Evolutionary conservation across 225 moss, liverwort and hornwort genomes (phyloP).

Genomic region (Asterella californica): DNA sequence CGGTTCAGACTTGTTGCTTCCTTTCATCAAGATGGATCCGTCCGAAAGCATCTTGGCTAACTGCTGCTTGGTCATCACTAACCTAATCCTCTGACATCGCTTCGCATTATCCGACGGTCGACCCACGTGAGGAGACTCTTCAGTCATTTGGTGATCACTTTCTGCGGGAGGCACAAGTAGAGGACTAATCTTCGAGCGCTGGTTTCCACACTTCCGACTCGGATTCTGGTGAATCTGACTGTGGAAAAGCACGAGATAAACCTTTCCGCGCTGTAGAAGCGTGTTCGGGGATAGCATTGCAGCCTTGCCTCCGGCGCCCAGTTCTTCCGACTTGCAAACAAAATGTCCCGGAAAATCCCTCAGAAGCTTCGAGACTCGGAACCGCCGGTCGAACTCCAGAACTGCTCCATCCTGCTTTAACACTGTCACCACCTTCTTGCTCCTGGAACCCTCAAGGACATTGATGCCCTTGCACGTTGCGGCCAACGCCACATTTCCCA

Average conservation of each 20-base stretch:
- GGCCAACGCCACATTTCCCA: conserved; percentile 4
- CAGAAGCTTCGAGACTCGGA: conserved; percentile 13
- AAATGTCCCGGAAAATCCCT: conserved; percentile 9
- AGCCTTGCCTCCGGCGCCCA: not conserved
- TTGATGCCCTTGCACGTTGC: not conserved
- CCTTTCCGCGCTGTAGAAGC: conserved; percentile 5
- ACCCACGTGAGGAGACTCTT: not conserved
- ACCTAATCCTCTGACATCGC: not conserved
- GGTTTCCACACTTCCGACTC: not conserved
- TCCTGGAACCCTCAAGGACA: not conserved
- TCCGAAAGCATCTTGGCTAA: conserved; percentile 3
- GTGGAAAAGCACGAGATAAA: conserved; percentile 12
- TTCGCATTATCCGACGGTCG: not conserved
- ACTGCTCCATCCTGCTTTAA: conserved; percentile 10
- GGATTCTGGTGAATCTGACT: not conserved
- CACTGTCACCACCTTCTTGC: conserved; percentile 9
- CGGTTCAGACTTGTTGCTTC: not conserved
- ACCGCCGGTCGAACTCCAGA: not conserved
- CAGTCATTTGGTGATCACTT: not conserved
- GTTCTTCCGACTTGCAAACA: conserved; percentile 3
- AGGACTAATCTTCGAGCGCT: not conserved
- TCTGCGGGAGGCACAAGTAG: not conserved
- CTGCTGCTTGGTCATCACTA: conserved; percentile 16
- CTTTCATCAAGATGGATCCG: not conserved
- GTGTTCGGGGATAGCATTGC: not conserved